Conservation (phyloP, 306 rosid species). For the Quercus mongolica region DNA sequence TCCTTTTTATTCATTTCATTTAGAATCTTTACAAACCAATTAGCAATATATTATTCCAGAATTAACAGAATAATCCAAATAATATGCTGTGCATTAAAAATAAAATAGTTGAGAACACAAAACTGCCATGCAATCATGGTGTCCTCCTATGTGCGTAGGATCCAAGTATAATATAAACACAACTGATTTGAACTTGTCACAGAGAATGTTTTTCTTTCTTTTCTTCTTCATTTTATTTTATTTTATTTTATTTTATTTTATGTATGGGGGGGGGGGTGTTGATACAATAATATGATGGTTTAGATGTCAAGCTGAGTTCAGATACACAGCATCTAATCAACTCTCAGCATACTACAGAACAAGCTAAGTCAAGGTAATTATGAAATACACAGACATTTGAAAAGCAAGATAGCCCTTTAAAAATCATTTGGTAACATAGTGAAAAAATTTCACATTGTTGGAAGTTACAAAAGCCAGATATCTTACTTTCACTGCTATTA, state of each 20-base stretch:
- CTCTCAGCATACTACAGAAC: not conserved
- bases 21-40: not conserved
- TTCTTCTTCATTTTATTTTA: no score
- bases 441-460: not conserved
- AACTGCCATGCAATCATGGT: not conserved
- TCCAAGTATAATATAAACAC: no score
- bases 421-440: not conserved
- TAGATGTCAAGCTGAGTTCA: not conserved
- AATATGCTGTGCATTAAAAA: not conserved
- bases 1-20: not conserved
- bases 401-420: not conserved
- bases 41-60: not conserved
- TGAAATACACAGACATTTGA: not conserved
- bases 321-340: not conserved
- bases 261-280: no score
- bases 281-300: no score
- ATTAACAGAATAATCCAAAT: not conserved
- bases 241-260: rapidly evolving
- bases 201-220: no score
- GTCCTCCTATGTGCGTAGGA: not conserved
- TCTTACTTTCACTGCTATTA: not conserved
- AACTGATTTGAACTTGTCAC: no score
- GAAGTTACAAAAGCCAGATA: not conserved
- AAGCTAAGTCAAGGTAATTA: not conserved
- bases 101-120: not conserved